Base-by-base conservation (phyloP, 2,329 filamentous ascomycete genomes). In the Macroventuria anomochaeta region DNA sequence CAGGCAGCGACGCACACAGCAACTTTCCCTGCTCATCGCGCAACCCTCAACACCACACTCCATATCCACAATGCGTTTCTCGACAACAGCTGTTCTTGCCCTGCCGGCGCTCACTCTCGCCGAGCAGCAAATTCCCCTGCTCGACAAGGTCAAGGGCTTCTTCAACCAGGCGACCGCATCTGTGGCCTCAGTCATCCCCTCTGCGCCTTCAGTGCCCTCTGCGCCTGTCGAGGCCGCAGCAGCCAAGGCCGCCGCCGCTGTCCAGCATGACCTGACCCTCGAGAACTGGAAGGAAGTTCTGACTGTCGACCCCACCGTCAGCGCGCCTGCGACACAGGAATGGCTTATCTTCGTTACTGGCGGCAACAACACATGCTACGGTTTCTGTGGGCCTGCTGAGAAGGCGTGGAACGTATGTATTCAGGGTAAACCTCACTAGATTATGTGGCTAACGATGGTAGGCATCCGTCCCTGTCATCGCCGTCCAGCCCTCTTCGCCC, bases 271-370 rank as follows among this genome's bases (percentile, higher is more conserved):
- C 42, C 73, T 93, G 63, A 87, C 85, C 5, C 79, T 91, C 52
- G 78, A 86, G 60, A 88, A 88, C 80, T 91, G 89, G 88, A 84
- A 87, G 73, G 76, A 87, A 21, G 84, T 86, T 2, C 79, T 93
- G 55, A 86, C 79, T 43, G 83, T 85, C 25, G 79, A 84, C 53
- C 78, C 84, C 56, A 75, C 84, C 7, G 83, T 76, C 23, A 81
- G 83, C 57, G 83, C 69, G 46, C 72, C 83, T 10, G 81, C 77
- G 7, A 87, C 89, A 5, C 87, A 88, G 75, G 87, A 91, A 76
- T 92, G 88, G 88, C 87, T 89, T 80, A 79, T 93, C 57, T 81
- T 89, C 62, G 77, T 91, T 62, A 89, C 86, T 8, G 90, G 90
- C 50, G 81, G 88, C 63, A 92, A 93, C 80, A 88, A 86, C 78